A percentile compares a stretch with the other conserved stretches of the same genome.
These are phyloP conservation scores for Microcyclosporella mali DNA, from an alignment of 2,329 filamentous ascomycete genomes.

Conservation along the genomic window DNA sequence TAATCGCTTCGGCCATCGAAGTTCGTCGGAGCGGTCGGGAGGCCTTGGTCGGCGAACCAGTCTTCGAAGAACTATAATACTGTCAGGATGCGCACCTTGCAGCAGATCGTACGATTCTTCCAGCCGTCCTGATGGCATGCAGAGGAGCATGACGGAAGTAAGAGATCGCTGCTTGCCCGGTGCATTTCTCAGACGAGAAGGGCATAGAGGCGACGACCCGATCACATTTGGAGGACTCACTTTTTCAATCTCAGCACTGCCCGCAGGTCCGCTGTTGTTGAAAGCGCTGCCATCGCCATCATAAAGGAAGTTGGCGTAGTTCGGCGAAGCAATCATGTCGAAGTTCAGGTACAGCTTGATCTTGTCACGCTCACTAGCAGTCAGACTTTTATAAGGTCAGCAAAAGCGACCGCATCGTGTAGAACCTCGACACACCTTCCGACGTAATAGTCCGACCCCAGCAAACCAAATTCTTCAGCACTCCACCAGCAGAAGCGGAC, in stretches of 20 bases:
- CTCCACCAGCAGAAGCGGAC: constrained; percentile 63
- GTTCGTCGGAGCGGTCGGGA: constrained; percentile 63
- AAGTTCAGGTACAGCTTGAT: constrained; percentile 65
- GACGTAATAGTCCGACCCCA: constrained; percentile 56
- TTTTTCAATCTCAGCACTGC: constrained; percentile 64
- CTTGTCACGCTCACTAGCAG: constrained; percentile 48
- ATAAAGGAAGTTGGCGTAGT: constrained; percentile 51
- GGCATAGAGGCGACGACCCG: too few species aligned
- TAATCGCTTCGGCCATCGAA: constrained; percentile 80
- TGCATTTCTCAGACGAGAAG: too few species aligned
- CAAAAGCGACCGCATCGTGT: too few species aligned
- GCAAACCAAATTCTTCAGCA: constrained; percentile 57
- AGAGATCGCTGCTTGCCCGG: too few species aligned
- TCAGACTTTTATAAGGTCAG: constrained; percentile 19
- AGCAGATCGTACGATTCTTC: too few species aligned
- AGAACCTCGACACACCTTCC: neutral
- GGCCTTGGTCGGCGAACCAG: constrained; percentile 57
- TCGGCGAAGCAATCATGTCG: constrained; percentile 64
- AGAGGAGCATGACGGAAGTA: too few species aligned
- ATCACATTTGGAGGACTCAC: too few species aligned
- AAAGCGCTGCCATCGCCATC: constrained; percentile 53
- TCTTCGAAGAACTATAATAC: constrained; percentile 61
- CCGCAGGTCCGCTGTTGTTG: constrained; percentile 51
- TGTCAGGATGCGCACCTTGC: too few species aligned
- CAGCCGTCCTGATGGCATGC: too few species aligned